These are phyloP conservation scores for Trichoderma citrinoviride DNA, from an alignment of 2,329 filamentous ascomycete species.

Conservation along the genomic window DNA sequence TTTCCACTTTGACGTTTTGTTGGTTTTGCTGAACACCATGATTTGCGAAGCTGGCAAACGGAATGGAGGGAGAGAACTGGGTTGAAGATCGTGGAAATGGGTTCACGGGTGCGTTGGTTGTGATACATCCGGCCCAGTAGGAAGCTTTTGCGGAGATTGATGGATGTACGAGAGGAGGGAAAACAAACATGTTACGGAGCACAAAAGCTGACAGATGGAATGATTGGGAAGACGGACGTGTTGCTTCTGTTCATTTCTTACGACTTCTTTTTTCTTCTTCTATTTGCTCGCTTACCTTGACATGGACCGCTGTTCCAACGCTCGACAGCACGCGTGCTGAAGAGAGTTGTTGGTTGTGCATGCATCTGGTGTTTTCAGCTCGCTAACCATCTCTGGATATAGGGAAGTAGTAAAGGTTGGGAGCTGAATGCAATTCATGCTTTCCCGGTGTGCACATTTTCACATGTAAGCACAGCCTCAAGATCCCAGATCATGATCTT, in stretches of 20 bases:
- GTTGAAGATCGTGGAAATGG: background rate
- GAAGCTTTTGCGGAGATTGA: background rate
- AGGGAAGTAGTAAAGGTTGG: background rate
- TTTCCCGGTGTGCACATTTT: background rate
- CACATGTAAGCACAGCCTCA: background rate
- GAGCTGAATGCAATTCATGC: background rate
- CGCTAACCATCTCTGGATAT: background rate
- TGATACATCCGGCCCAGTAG: background rate
- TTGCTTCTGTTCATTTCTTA: too few species aligned
- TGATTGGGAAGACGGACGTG: background rate
- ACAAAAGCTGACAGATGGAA: background rate
- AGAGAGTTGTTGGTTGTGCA: background rate
- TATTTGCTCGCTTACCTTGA: background rate
- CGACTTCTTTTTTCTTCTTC: background rate
- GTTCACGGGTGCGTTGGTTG: background rate
- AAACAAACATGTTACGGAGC: background rate
- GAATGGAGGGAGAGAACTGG: background rate
- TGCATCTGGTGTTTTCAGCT: background rate
- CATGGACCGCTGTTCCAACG: background rate
- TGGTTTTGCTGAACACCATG: background rate
- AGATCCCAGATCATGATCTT: slow-evolving; percentile 4
- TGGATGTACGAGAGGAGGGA: background rate
- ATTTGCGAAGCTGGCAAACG: background rate
- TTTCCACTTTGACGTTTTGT: background rate
- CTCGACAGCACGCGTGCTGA: background rate